Percentiles rank a stretch among this genome's conserved stretches.
phyloP scores from a whole-genome alignment of 2,329 filamentous ascomycete genomes.

The Colletotrichum sp. region DNA sequence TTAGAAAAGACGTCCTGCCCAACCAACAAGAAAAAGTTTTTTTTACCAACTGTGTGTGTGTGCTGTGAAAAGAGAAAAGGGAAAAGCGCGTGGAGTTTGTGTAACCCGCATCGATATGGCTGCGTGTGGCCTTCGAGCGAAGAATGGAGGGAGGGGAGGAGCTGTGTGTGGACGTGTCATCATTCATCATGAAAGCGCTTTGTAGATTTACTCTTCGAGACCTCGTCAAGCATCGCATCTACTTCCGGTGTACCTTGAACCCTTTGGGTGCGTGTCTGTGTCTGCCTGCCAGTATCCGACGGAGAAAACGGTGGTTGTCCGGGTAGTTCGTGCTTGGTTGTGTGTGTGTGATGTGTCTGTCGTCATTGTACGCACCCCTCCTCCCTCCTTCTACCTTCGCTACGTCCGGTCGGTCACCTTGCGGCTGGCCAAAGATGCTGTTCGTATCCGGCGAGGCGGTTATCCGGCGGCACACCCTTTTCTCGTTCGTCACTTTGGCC shows the following conservation, averaged over 20 bases:
- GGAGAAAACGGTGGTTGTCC: background rate
- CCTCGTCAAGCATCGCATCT: background rate
- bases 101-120: background rate
- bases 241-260: background rate
- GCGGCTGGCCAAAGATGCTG: background rate
- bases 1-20: background rate
- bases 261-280: background rate
- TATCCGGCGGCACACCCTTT: background rate
- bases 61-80: background rate
- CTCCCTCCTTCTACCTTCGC: background rate
- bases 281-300: background rate
- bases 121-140: background rate
- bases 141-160: background rate
- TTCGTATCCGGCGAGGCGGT: background rate
- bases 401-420: background rate
- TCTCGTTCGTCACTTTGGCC: background rate
- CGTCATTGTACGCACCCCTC: background rate
- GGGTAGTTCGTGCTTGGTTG: background rate
- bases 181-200: background rate
- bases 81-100: background rate
- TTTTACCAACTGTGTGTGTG: background rate
- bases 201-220: conserved; percentile 15
- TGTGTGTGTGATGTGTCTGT: background rate
- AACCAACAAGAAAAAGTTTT: background rate
- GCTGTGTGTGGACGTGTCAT: background rate